phyloP scores from a whole-genome alignment of 768 basidiomycete species.

The Agaricus blazei region DNA sequence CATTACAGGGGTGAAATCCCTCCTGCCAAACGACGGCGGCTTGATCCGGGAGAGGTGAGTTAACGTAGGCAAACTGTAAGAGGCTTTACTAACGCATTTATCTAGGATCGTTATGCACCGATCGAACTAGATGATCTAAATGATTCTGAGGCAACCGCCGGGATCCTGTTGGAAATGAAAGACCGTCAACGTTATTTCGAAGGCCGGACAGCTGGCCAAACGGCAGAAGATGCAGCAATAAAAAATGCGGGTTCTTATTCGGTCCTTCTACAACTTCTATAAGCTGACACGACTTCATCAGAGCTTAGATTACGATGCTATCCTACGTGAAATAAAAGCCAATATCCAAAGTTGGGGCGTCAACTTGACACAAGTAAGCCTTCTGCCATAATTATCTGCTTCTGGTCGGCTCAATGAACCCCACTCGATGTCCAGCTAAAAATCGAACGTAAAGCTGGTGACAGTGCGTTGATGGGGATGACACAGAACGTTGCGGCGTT shows the following conservation, averaged over 20 bases:
- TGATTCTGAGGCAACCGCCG: constrained; percentile 56
- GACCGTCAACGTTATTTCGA: constrained; percentile 82
- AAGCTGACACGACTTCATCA: constrained; percentile 14
- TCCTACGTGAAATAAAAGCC: constrained; percentile 41
- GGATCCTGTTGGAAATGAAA: constrained; percentile 84
- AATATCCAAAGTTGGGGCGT: constrained; percentile 54
- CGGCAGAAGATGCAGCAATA: constrained; percentile 21
- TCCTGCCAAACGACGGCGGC: constrained; percentile 56
- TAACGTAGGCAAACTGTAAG: neutral
- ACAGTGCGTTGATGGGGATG: constrained; percentile 67
- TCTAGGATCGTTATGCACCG: constrained; percentile 37
- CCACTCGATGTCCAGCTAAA: constrained; percentile 41
- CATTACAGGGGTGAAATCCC: constrained; percentile 46
- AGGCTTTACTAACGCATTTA: constrained; percentile 1
- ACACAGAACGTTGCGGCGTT: constrained; percentile 75
- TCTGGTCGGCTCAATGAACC: neutral
- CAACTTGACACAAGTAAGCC: constrained; percentile 50
- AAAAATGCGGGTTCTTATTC: constrained; percentile 21
- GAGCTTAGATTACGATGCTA: constrained; percentile 41
- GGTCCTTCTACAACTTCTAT: neutral
- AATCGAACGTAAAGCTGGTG: constrained; percentile 62
- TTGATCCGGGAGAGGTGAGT: constrained; percentile 38
- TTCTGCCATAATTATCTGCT: neutral
- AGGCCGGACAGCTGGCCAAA: constrained; percentile 40
- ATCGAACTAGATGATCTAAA: constrained; percentile 87